A percentile compares a stretch with the other conserved stretches of the same genome.
Evolutionary conservation across 495 filamentous ascomycete genomes (phyloP).

Genomic region (Rostrohypoxylon terebratum): DNA sequence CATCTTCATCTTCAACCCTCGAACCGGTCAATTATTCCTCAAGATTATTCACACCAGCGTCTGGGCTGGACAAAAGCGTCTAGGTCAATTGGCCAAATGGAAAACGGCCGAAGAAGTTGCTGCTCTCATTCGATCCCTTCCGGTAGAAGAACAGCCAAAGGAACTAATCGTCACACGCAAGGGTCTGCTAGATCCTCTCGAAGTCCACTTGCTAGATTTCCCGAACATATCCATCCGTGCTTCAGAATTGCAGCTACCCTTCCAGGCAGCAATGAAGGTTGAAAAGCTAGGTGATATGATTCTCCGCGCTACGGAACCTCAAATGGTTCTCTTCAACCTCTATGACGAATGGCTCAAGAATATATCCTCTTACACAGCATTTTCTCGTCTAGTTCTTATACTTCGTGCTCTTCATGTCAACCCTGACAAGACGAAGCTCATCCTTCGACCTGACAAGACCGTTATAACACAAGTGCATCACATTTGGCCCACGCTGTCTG

Average conservation of each 20-base stretch:
- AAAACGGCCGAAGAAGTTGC: constrained; percentile 99
- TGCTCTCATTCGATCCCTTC: constrained; percentile 94
- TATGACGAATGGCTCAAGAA: constrained; percentile 99
- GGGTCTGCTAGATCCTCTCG: constrained; percentile 95
- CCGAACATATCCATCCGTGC: constrained; percentile 99
- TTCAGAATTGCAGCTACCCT: constrained; percentile 96
- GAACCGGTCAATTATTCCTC: constrained; percentile 96
- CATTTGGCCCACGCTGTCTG: constrained; percentile 94
- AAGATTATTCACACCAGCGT: constrained; percentile 99
- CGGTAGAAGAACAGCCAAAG: constrained; percentile 98
- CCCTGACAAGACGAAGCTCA: constrained; percentile 96
- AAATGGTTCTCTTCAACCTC: constrained; percentile 99
- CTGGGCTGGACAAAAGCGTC: constrained; percentile 99
- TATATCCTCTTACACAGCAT: constrained; percentile 98
- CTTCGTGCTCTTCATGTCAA: constrained; percentile 97
- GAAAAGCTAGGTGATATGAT: constrained; percentile 99
- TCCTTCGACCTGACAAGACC: constrained; percentile 96
- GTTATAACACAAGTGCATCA: constrained; percentile 99
- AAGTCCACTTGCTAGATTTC: constrained; percentile 98
- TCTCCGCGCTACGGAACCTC: constrained; percentile 93
- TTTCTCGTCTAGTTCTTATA: constrained; percentile 95
- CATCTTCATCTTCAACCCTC: constrained; percentile 99
- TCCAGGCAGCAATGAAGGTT: constrained; percentile 99
- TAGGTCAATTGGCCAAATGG: constrained; percentile 99
- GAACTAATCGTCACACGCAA: constrained; percentile 99